These are phyloP conservation scores for Amaranthus cruentus DNA, from an alignment of 148 eudicot species.

Conservation along the genomic window DNA sequence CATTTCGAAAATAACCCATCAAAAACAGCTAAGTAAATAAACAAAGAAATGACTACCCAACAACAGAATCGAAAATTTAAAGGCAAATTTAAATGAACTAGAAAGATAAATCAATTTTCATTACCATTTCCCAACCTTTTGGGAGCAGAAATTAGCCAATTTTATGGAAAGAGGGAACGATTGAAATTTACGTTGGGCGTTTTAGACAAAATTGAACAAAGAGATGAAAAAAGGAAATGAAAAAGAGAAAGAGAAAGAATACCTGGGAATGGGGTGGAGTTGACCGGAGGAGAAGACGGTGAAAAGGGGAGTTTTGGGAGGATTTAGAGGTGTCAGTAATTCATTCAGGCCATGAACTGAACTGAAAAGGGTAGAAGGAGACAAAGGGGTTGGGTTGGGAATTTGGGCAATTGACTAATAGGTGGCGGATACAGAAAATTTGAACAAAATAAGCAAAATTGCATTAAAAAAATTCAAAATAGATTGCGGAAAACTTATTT, in stretches of 20 bases:
- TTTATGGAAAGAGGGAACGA: background rate
- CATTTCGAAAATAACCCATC: background rate
- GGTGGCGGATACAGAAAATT: slow-evolving; percentile 14
- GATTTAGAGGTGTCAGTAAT: background rate
- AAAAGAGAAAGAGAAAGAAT: background rate
- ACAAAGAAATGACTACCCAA: background rate
- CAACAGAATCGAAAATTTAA: background rate
- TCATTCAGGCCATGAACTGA: too few relatives aligned
- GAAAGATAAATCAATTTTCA: background rate
- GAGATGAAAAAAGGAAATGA: too few relatives aligned
- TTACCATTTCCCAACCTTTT: background rate
- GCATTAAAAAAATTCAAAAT: too few relatives aligned
- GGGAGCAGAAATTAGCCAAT: background rate
- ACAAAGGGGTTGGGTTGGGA: background rate
- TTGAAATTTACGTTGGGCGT: background rate
- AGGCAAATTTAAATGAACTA: background rate
- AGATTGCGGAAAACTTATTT: background rate
- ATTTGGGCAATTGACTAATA: background rate
- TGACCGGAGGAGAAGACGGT: background rate
- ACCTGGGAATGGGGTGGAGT: background rate
- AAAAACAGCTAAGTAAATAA: background rate
- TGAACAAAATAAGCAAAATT: too few relatives aligned
- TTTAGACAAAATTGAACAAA: too few relatives aligned
- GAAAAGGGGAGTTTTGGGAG: background rate
- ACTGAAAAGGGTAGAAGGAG: background rate